Conservation (phyloP, 768 basidiomycete genomes). For the Exsudoporus frostii region DNA sequence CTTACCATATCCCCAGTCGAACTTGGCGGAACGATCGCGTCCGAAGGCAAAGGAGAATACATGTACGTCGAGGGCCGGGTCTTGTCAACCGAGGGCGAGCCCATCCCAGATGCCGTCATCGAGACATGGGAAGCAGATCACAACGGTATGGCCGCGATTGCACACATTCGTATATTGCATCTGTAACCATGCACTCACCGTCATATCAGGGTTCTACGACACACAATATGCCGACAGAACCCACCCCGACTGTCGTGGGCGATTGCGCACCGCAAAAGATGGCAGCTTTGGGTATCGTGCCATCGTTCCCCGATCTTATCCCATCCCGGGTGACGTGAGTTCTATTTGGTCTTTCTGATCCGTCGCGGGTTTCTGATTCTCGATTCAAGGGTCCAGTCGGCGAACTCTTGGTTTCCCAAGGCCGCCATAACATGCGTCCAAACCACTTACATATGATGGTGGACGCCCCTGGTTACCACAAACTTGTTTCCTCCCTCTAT, state of each 20-base stretch:
- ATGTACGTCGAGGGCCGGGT: slow-evolving; percentile 78
- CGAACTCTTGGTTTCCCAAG: slow-evolving; percentile 48
- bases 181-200: background rate
- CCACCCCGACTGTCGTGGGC: slow-evolving; percentile 71
- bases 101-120: slow-evolving; percentile 61
- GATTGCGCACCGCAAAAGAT: slow-evolving; percentile 53
- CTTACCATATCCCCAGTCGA: slow-evolving; percentile 41
- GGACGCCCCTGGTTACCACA: slow-evolving; percentile 68
- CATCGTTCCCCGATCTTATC: slow-evolving; percentile 64
- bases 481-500: slow-evolving; percentile 71
- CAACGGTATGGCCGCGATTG: slow-evolving; percentile 39
- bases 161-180: slow-evolving; percentile 24
- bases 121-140: slow-evolving; percentile 86
- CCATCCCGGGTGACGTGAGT: slow-evolving; percentile 69
- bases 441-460: slow-evolving; percentile 78
- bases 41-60: slow-evolving; percentile 84
- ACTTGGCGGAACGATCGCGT: slow-evolving; percentile 74
- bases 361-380: slow-evolving; percentile 6
- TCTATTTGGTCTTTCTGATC: background rate
- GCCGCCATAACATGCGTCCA: slow-evolving; percentile 74
- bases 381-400: slow-evolving; percentile 64
- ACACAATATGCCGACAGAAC: slow-evolving; percentile 53
- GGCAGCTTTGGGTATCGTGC: slow-evolving; percentile 71
- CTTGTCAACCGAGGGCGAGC: slow-evolving; percentile 54
- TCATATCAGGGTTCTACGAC: slow-evolving; percentile 32